Base-by-base conservation (phyloP, 106 monocot genomes). In the Allium fistulosum region DNA sequence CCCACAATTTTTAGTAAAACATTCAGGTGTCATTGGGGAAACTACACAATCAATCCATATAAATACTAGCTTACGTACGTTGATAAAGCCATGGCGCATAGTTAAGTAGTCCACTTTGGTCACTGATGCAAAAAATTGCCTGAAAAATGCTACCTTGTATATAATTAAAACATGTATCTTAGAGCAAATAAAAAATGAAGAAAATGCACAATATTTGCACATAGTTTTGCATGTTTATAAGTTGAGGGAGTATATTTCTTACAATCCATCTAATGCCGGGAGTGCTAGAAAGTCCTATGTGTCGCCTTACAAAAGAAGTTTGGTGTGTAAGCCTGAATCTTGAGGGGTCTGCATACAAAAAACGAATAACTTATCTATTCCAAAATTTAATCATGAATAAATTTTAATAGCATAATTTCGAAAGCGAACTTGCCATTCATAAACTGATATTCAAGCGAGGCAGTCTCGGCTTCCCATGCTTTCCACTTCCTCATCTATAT, bases 11-110 rank as follows among this genome's bases (percentile, higher is more conserved):
- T 14, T 66, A 48, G 47, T 46, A 14, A 15, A 61, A 61, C 4
- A 61, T 27, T 9, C 17, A 37, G 11, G 37, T 37, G 37, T 26
- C 37, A 2, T 37, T 4, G 37, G 37, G 37, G 37, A 37, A 37
- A 37, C 37, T 4, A 5, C 37, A 37, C 37, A 37, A 1, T 37
- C 37, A 37, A 37, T 37, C 37, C 37, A 37, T 37, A 37, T 11
- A 8, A 65, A n/a, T 48, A 15, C 9, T 49, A 28, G 22, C 11
- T 48, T 26, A 17, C 82, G 77, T 26, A 17, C 82, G 77, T 71
- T 80, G 50, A 87, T 82, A 65, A 87, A 87, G 3, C 82, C 86
- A 63, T 77, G 82, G n/a, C 82, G 69, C 76, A 87, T 65, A 10
- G 86, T 77, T 48, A 87, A 71, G 65, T 87, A 83, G 52, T 83